Evolutionary conservation across 768 basidiomycete genomes (phyloP), one percentile per base, ranked within the genome.

Genomic region (Lyophyllum shimeji): DNA sequence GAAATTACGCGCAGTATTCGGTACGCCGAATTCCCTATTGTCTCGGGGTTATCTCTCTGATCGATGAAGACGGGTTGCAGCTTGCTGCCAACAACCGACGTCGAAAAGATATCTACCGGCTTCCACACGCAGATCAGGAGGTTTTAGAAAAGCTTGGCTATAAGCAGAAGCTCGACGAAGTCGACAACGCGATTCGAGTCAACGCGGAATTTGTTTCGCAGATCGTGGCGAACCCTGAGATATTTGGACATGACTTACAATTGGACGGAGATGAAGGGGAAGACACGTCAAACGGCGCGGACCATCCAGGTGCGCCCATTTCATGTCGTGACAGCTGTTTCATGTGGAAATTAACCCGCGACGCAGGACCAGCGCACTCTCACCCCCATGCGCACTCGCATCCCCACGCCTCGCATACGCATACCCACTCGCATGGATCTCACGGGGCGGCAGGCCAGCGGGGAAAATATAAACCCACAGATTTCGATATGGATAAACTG

Each of bases 401-500:
- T 29, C 61, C 59, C 5, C 66, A 69, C 52, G 33, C 64, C 0
- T 56, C 63, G 0, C 75, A 73, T 53, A 55, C 57, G 3, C 69
- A 74, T 52, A 62, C 64, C 1, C 74, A 72, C 59, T 55, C 69
- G 3, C 80, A 80, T 61, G 62, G 62, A 7, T 52, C 63, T 5
- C 70, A 70, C 50, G 52, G 39, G 1, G 61, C 18, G 43, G 62
- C 47, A 20, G 59, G 57, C 45, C 61, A 33, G 44, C 67, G 56
- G 46, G 64, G 70, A 42, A 69, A 67, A 47, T 79, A 78, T 60
- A 77, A 73, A 55, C 81, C 85, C 0, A 84, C 81, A 0, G 89
- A 92, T 34, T 82, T 82, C 57, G 89, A 93, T 62, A 89, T 90
- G 85, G 93, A 97, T 67, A 95, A 96, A 66, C 75, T 98, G 39